Evolutionary conservation across 768 basidiomycete species (phyloP).

Genomic region (Auricularia sp.): DNA sequence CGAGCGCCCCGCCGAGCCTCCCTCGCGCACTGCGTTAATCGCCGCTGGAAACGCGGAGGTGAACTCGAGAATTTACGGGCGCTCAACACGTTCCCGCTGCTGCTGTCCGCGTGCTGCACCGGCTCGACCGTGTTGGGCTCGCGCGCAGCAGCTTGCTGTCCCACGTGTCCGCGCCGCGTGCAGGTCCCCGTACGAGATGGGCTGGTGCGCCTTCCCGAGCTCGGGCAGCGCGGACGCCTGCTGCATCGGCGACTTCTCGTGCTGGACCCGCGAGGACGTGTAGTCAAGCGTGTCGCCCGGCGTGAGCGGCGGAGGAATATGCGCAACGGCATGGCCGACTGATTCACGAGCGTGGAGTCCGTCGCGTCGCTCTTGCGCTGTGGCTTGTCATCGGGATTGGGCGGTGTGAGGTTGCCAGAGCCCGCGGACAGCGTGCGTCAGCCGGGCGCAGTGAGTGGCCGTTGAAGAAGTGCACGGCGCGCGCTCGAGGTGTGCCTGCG

Average conservation of each 20-base stretch:
- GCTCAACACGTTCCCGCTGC: too few relatives aligned
- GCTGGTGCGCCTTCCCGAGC: conserved; percentile 29
- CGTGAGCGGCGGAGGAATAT: conserved; percentile 13
- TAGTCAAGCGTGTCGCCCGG: conserved; percentile 5
- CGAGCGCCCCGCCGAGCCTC: neutral
- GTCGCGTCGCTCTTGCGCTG: neutral
- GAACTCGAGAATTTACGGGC: neutral
- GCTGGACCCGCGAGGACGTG: neutral
- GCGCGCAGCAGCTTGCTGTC: neutral
- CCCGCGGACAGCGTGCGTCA: conserved; percentile 60
- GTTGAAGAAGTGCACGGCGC: conserved; percentile 64
- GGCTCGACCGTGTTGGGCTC: neutral
- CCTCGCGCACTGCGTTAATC: neutral
- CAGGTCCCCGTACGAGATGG: neutral
- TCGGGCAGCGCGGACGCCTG: conserved; percentile 43
- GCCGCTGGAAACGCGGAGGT: neutral
- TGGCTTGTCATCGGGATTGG: neutral
- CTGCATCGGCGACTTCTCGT: conserved; percentile 3
- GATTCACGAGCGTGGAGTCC: neutral
- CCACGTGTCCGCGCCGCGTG: neutral
- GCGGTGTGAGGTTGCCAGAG: neutral
- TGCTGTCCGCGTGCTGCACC: neutral
- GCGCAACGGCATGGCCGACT: neutral
- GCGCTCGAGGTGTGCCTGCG: conserved; percentile 44
- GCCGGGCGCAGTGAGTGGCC: conserved; percentile 55